Percentiles rank a stretch among this genome's conserved stretches.
Conservation (phyloP, 2,329 filamentous ascomycete genomes). For the Stromatinia cepivora region DNA sequence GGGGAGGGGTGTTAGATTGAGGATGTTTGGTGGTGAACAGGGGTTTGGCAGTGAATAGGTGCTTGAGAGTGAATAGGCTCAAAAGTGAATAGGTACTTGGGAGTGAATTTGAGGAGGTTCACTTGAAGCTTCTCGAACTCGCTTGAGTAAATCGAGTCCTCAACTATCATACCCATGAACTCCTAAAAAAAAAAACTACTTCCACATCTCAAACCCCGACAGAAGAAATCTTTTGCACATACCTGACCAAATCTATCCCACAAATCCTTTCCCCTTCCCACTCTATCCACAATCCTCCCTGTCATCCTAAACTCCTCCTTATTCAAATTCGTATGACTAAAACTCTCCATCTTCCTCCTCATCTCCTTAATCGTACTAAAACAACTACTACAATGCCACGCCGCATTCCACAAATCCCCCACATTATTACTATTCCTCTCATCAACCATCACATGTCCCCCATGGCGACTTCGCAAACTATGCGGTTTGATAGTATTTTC, state of each 20-base stretch:
- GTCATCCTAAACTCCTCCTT: conserved; percentile 44
- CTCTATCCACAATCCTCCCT: conserved; percentile 44
- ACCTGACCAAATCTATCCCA: conserved; percentile 43
- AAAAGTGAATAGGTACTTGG: background rate
- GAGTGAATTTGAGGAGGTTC: background rate
- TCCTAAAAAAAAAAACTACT: background rate
- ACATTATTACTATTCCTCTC: conserved; percentile 29
- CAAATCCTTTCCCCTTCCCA: conserved; percentile 47
- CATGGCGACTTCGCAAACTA: conserved; percentile 21
- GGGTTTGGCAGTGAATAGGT: no score
- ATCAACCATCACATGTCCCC: background rate
- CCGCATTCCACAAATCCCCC: conserved; percentile 44
- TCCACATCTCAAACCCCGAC: no score
- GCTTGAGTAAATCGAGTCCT: background rate
- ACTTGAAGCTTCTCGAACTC: background rate
- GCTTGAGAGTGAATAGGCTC: background rate
- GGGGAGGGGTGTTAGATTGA: background rate
- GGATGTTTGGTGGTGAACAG: background rate
- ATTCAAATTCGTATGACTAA: conserved; percentile 46
- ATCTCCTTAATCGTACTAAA: conserved; percentile 47
- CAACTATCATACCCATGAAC: background rate
- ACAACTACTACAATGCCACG: conserved; percentile 50
- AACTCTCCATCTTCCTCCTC: conserved; percentile 45
- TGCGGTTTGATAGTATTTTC: conserved; percentile 45
- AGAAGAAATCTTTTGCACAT: background rate